Evolutionary conservation across 805 yeast genomes (phyloP), one percentile per base, ranked within the genome.

Genomic region (Blastobotrys terrestris): DNA sequence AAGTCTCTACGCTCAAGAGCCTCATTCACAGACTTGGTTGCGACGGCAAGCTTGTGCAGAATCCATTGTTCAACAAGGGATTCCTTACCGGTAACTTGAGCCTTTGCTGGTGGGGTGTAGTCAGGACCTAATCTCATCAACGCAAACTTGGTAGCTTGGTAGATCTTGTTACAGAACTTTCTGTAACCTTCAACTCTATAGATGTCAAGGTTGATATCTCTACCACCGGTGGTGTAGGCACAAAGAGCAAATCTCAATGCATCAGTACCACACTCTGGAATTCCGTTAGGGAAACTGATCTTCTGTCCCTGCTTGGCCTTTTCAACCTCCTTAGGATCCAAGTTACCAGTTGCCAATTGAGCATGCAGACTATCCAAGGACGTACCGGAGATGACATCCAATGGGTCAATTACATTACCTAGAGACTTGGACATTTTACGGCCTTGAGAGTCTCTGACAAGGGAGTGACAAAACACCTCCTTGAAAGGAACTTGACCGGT

Each of bases 221-320:
- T 84, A 63, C 97, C 98, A 75, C 99, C 99, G 48, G 98, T 92
- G 50, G 96, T 86, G 77, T 92, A 94, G 50, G 97, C 97, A 80
- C 98, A 94, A 60, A 92, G 80, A 41, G 99, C 98, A 69, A 94
- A 94, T 76, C 99, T 84, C 75, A 94, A 76, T 45, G 99, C 99
- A 72, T 94, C 99, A 49, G 98, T 91, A 77, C 99, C 99, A 80
- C 99, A 94, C 76, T 94, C 96, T 53, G 98, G 97, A 61, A 92
- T 91, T 76, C 99, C 99, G 62, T 84, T 83, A 60, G 99, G 99
- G 77, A 90, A 92, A 11, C 95, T 84, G 65, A 81, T 77, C 63
- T 78, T 81, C 75, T 94, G 98, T 57, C 98, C 98, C 44, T 78
- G 81, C 63, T 80, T 82, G 22, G 98, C 97, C 71, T 80, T 87